phyloP scores from a whole-genome alignment of 768 basidiomycete genomes.

The Leucocoprinus birnbaumii region DNA sequence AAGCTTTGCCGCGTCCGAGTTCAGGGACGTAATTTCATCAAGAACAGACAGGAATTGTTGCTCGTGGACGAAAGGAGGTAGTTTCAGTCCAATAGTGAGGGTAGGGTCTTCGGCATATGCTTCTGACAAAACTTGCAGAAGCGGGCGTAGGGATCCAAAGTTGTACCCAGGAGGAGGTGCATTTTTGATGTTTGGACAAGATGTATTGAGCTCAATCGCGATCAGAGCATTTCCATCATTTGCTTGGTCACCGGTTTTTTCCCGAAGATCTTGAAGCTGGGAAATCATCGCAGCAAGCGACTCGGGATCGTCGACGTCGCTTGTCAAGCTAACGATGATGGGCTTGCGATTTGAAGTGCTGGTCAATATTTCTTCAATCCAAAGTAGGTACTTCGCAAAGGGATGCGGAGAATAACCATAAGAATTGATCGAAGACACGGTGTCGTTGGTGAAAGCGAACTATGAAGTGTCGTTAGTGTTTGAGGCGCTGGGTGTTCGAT shows the following conservation, averaged over 20 bases:
- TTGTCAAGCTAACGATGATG: conserved; percentile 79
- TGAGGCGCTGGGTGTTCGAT: conserved; percentile 1
- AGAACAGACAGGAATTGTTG: conserved; percentile 57
- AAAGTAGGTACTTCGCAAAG: conserved; percentile 60
- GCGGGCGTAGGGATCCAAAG: conserved; percentile 43
- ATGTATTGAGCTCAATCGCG: conserved; percentile 80
- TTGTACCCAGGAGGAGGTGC: conserved; percentile 68
- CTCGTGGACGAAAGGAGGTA: conserved; percentile 69
- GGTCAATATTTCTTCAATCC: conserved; percentile 52
- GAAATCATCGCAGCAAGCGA: conserved; percentile 54
- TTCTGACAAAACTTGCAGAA: conserved; percentile 53
- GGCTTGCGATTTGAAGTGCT: conserved; percentile 33
- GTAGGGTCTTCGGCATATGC: conserved; percentile 46
- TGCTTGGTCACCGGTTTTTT: conserved; percentile 25
- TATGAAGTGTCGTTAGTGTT: conserved; percentile 21
- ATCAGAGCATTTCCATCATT: conserved; percentile 32
- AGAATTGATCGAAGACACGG: conserved; percentile 70
- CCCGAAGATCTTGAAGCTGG: conserved; percentile 60
- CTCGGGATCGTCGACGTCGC: conserved; percentile 21
- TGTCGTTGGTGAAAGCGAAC: conserved; percentile 56
- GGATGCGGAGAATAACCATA: conserved; percentile 87
- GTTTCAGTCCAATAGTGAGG: conserved; percentile 71
- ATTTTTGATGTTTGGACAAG: conserved; percentile 75
- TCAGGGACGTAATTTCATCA: conserved; percentile 45
- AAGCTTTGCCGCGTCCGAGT: conserved; percentile 29